Evolutionary conservation across 306 rosid genomes (phyloP).

Genomic region (Canavalia gladiata): DNA sequence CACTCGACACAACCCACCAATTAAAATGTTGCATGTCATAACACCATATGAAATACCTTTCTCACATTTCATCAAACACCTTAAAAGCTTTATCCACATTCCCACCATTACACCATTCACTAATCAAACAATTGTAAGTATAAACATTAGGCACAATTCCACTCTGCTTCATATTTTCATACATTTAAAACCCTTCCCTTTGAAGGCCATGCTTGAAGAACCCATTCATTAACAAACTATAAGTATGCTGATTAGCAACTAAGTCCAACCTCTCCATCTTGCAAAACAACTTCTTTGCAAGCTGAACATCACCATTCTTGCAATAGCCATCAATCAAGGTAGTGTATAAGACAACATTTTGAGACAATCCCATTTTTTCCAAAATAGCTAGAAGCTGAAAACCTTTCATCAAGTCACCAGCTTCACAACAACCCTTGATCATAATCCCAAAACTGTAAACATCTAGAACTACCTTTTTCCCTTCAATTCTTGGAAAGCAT

Average conservation of each 20-base stretch:
- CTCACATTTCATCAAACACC: constrained; percentile 76
- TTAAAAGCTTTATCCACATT: constrained; percentile 57
- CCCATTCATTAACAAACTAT: constrained; percentile 72
- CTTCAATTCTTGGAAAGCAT: constrained; percentile 59
- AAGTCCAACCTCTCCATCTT: constrained; percentile 67
- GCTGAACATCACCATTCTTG: constrained; percentile 69
- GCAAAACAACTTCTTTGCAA: constrained; percentile 68
- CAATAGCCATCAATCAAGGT: constrained; percentile 83
- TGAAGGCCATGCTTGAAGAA: constrained; percentile 75
- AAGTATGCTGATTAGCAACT: constrained; percentile 73
- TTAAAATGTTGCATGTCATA: constrained; percentile 67
- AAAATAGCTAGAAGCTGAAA: constrained; percentile 65
- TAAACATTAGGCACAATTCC: constrained; percentile 65
- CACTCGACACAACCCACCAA: constrained; percentile 67
- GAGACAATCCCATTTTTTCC: constrained; percentile 59
- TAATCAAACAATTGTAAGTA: constrained; percentile 66
- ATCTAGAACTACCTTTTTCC: constrained; percentile 57
- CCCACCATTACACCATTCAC: constrained; percentile 64
- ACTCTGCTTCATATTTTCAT: constrained; percentile 63
- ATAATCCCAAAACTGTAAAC: constrained; percentile 76
- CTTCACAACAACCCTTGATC: constrained; percentile 75
- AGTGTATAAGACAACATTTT: constrained; percentile 75
- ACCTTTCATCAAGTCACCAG: constrained; percentile 67
- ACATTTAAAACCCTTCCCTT: constrained; percentile 75
- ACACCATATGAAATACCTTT: constrained; percentile 64